Percentiles rank a stretch among this genome's conserved stretches.
Evolutionary conservation across 108 stramenopile genomes (phyloP).

Genomic region (Skeletonema costatum): DNA sequence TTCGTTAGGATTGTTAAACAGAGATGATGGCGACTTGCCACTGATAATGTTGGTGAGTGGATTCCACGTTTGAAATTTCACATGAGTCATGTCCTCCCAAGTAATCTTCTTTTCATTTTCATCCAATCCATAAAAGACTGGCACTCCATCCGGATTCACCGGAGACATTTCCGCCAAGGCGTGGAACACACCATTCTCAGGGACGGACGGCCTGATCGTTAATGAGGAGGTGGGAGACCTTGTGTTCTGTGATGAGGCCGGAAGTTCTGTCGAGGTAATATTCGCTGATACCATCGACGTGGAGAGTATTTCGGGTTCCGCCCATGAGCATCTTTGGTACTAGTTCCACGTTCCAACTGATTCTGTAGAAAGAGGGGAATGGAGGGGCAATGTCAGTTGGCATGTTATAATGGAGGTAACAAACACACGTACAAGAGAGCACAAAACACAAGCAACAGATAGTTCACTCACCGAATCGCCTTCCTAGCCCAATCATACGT

Average conservation of each 20-base stretch:
- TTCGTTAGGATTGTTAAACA: slow-evolving; percentile 33
- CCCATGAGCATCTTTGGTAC: slow-evolving; percentile 77
- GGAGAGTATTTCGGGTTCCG: slow-evolving; percentile 58
- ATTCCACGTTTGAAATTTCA: slow-evolving; percentile 36
- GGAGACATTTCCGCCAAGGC: slow-evolving; percentile 51
- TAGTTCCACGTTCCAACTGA: slow-evolving; percentile 84
- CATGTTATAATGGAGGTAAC: not conserved
- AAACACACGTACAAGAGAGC: not conserved
- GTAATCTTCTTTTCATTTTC: not conserved
- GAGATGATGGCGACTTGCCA: slow-evolving; percentile 21
- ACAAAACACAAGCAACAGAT: not conserved
- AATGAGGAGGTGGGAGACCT: slow-evolving; percentile 68
- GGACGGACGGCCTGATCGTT: slow-evolving; percentile 69
- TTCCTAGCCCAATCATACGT: slow-evolving; percentile 81
- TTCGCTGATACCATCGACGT: slow-evolving; percentile 84
- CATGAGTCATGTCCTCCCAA: slow-evolving; percentile 1
- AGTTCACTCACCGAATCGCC: slow-evolving; percentile 55
- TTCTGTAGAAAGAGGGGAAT: slow-evolving; percentile 14
- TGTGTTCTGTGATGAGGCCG: slow-evolving; percentile 78
- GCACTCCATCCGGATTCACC: slow-evolving; percentile 34
- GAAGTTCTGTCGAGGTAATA: slow-evolving; percentile 67
- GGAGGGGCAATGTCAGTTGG: not conserved
- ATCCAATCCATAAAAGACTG: slow-evolving; percentile 11
- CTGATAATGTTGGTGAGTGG: slow-evolving; percentile 7
- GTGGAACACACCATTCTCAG: slow-evolving; percentile 67